Percentiles rank a stretch among this genome's conserved stretches.
Conservation (phyloP, 23 red algal genomes). For the Gracilaria gracilis region DNA sequence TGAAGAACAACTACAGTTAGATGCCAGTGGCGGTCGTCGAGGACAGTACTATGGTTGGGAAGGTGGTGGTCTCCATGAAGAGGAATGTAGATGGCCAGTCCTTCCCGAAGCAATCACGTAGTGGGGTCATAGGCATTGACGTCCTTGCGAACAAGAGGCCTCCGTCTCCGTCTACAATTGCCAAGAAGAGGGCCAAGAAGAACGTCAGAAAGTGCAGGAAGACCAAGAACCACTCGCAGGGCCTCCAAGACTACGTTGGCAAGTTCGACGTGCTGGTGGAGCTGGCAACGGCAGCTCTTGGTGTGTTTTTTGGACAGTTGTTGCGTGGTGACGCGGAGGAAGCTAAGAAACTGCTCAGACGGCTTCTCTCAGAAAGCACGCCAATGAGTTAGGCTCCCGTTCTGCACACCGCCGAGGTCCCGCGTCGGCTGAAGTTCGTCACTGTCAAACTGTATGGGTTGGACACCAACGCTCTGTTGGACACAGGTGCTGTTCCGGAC, state of each 20-base stretch:
- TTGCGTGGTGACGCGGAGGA: neutral
- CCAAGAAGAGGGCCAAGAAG: neutral
- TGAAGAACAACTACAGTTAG: neutral
- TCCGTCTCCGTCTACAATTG: neutral
- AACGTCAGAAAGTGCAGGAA: neutral
- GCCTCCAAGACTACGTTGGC: neutral
- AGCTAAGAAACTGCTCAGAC: neutral
- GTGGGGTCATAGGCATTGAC: neutral
- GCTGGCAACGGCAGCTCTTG: neutral
- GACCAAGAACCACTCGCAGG: neutral
- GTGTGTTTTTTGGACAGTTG: neutral
- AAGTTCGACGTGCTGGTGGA: conserved; percentile 34
- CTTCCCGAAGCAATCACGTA: neutral
- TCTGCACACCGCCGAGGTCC: neutral
- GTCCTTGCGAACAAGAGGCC: neutral
- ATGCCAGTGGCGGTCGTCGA: neutral
- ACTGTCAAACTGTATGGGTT: neutral
- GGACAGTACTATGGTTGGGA: neutral
- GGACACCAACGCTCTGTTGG: neutral
- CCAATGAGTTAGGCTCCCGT: neutral
- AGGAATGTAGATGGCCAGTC: conserved; percentile 4
- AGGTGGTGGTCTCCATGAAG: neutral
- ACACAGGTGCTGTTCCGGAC: neutral
- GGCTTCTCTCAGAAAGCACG: neutral
- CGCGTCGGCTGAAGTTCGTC: neutral